Evolutionary conservation across 176 grass and related monocot species (phyloP).

Genomic region (Avena sativa): DNA sequence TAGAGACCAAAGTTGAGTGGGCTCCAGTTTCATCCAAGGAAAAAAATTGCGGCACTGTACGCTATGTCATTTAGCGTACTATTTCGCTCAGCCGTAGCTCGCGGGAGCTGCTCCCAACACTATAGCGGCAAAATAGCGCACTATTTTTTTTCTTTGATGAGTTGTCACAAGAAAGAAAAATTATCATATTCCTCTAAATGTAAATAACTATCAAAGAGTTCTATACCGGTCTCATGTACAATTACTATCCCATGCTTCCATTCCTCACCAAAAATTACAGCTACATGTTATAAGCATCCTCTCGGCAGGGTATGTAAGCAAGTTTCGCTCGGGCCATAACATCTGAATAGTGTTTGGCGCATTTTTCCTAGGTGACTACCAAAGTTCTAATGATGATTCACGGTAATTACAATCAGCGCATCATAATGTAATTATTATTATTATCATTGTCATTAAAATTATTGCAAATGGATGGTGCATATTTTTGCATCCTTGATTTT

Average conservation of each 20-base stretch:
- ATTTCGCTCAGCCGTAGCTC: too few relatives aligned
- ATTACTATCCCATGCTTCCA: neutral
- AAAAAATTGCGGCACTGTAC: too few relatives aligned
- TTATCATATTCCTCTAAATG: neutral
- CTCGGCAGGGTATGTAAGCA: neutral
- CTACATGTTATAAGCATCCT: neutral
- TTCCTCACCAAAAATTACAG: neutral
- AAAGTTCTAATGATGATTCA: constrained; percentile 7
- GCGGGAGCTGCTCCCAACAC: too few relatives aligned
- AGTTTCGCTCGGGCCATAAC: neutral
- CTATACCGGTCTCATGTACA: neutral
- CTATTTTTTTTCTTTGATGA: too few relatives aligned
- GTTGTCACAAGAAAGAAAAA: constrained; percentile 7
- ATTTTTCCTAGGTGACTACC: constrained; percentile 4
- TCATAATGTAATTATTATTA: neutral
- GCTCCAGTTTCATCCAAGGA: too few relatives aligned
- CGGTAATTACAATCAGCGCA: neutral
- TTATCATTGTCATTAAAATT: neutral
- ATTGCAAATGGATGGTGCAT: neutral
- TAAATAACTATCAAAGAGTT: constrained; percentile 4
- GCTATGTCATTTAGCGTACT: too few relatives aligned
- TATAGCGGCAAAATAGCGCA: too few relatives aligned
- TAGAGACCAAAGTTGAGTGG: too few relatives aligned
- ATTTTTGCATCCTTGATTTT: neutral
- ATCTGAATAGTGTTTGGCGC: neutral